Percentiles rank a stretch among this genome's conserved stretches.
phyloP scores from a whole-genome alignment of 176 grass and related monocot genomes.

The Oryza punctata region DNA sequence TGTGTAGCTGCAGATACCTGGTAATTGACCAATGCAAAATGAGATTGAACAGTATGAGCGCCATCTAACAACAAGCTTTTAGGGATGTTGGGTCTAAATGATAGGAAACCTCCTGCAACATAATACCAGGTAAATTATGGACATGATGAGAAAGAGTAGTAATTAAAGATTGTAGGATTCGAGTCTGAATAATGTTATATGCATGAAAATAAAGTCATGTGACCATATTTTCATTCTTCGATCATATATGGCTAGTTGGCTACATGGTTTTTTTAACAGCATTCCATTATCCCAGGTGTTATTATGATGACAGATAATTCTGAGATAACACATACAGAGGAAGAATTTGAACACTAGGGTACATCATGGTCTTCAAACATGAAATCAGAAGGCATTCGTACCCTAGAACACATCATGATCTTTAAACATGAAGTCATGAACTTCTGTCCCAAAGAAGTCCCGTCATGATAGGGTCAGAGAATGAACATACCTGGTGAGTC shows the following conservation, averaged over 20 bases:
- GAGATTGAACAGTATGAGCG: slow-evolving; percentile 77
- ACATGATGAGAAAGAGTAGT: slow-evolving; percentile 11
- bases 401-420: slow-evolving; percentile 6
- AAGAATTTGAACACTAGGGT: background rate
- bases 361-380: slow-evolving; percentile 20
- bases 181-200: background rate
- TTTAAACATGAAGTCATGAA: slow-evolving; percentile 3
- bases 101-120: slow-evolving; percentile 84
- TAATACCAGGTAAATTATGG: slow-evolving; percentile 12
- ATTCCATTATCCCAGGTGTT: background rate
- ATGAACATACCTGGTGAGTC: slow-evolving; percentile 66
- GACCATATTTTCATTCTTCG: background rate
- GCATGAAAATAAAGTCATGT: background rate
- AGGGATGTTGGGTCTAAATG: slow-evolving; percentile 89
- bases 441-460: background rate
- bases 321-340: background rate
- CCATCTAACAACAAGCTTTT: slow-evolving; percentile 80
- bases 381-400: slow-evolving; percentile 1
- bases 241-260: background rate
- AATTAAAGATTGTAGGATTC: background rate
- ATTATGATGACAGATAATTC: background rate
- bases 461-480: slow-evolving; percentile 18
- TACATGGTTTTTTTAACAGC: slow-evolving; percentile 18
- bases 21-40: slow-evolving; percentile 89
- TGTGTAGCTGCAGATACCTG: slow-evolving; percentile 52